phyloP scores from a whole-genome alignment of 139 green algal species.

The Edaphochlamys debaryana region DNA sequence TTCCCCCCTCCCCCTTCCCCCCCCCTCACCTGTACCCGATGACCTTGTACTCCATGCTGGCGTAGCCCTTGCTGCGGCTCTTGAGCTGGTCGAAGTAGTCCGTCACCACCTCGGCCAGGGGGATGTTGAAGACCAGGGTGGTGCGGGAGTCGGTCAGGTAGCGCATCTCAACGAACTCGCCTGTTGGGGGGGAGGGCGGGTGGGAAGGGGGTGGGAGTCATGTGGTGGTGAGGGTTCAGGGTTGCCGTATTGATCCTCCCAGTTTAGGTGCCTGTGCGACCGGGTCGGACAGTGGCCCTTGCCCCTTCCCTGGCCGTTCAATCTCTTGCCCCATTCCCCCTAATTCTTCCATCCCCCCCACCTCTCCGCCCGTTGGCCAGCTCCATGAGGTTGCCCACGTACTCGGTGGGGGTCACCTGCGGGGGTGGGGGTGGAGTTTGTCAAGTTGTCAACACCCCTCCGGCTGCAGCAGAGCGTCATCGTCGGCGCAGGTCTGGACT shows the following conservation, averaged over 20 bases:
- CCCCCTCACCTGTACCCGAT: conserved; percentile 73
- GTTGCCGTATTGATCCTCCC: too few relatives aligned
- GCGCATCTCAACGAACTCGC: conserved; percentile 96
- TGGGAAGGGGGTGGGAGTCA: neutral
- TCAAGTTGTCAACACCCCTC: too few relatives aligned
- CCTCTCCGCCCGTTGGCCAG: conserved; percentile 72
- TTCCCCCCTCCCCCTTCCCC: too few relatives aligned
- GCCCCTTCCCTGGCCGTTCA: too few relatives aligned
- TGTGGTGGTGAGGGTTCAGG: neutral
- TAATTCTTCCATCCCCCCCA: too few relatives aligned
- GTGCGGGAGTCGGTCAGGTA: conserved; percentile 90
- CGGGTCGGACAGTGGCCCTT: too few relatives aligned
- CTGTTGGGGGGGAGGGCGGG: neutral
- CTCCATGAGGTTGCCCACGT: conserved; percentile 97
- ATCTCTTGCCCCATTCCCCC: too few relatives aligned
- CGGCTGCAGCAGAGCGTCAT: too few relatives aligned
- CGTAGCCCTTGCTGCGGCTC: conserved; percentile 90
- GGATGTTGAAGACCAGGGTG: conserved; percentile 94
- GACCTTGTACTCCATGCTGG: conserved; percentile 95
- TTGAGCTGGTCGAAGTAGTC: conserved; percentile 99
- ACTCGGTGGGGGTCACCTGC: conserved; percentile 82
- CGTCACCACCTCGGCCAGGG: conserved; percentile 96
- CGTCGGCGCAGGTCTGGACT: too few relatives aligned
- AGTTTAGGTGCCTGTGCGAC: too few relatives aligned
- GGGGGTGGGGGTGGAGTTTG: too few relatives aligned